Evolutionary conservation across 805 yeast species (phyloP).

Genomic region (Tetrapisispora pingtungensis): DNA sequence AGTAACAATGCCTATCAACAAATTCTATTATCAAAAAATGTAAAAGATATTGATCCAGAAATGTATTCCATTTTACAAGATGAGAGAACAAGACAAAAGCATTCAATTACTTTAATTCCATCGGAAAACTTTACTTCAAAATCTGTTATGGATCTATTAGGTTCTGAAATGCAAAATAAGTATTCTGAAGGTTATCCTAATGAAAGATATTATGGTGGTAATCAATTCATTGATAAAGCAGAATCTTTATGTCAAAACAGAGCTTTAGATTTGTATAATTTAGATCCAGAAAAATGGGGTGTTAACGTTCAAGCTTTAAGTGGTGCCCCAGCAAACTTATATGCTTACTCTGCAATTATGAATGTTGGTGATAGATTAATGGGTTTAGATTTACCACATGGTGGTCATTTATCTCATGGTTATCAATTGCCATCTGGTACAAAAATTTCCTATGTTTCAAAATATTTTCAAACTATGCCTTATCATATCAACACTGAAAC

Average conservation of each 20-base stretch:
- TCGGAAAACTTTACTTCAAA: conserved; percentile 94
- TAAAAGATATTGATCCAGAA: conserved; percentile 72
- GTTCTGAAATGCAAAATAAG: conserved; percentile 95
- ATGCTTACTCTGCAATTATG: conserved; percentile 81
- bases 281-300: conserved; percentile 84
- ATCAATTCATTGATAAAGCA: conserved; percentile 84
- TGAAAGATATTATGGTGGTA: conserved; percentile 96
- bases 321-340: conserved; percentile 95
- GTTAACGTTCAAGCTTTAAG: conserved; percentile 93
- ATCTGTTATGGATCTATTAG: conserved; percentile 87
- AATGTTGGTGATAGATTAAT: conserved; percentile 85
- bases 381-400: conserved; percentile 98
- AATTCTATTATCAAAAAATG: conserved; percentile 47
- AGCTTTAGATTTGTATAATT: conserved; percentile 73
- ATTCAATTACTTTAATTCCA: conserved; percentile 86
- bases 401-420: conserved; percentile 97
- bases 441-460: conserved; percentile 85
- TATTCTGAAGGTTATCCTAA: conserved; percentile 98
- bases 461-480: conserved; percentile 96
- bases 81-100: conserved; percentile 80
- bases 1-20: conserved; percentile 10
- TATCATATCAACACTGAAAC: conserved; percentile 79
- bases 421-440: conserved; percentile 77
- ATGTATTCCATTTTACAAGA: conserved; percentile 65
- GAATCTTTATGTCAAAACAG: conserved; percentile 85